Percentiles rank a stretch among this genome's conserved stretches.
Evolutionary conservation across 2,329 filamentous ascomycete genomes (phyloP).

Genomic region (Ascochyta koolunga): DNA sequence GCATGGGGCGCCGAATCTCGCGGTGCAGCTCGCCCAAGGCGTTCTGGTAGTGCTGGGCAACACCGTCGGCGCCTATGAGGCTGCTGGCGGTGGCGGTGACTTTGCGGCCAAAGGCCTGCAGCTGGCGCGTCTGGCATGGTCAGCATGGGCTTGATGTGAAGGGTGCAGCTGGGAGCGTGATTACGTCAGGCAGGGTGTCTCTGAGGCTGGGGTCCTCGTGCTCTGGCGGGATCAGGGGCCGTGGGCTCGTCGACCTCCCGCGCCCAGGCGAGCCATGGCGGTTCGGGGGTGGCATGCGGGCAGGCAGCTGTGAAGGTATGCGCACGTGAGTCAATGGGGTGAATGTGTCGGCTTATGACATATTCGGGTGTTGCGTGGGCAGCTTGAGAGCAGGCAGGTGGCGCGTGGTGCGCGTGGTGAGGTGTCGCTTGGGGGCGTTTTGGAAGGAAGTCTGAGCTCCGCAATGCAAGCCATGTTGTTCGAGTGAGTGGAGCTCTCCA

Average conservation of each 20-base stretch:
- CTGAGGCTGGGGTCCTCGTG: conserved; percentile 41
- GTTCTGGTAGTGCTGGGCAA: conserved; percentile 75
- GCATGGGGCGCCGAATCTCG: conserved; percentile 79
- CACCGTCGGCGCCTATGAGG: conserved; percentile 70
- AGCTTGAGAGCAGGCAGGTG: not conserved
- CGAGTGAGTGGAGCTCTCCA: conserved; percentile 3
- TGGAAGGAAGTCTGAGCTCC: not conserved
- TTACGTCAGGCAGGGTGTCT: conserved; percentile 43
- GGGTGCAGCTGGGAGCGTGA: not conserved
- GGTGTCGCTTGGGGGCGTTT: not conserved
- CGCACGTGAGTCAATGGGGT: not conserved
- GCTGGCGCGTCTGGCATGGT: conserved; percentile 72
- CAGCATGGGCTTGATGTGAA: conserved; percentile 22
- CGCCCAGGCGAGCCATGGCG: conserved; percentile 39
- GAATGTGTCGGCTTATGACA: not conserved
- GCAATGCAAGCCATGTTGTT: not conserved
- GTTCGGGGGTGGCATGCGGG: conserved; percentile 35
- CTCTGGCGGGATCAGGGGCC: conserved; percentile 32
- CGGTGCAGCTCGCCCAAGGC: conserved; percentile 90
- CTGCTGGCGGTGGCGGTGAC: conserved; percentile 92
- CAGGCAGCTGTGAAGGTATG: conserved; percentile 14
- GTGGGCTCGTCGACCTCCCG: conserved; percentile 41
- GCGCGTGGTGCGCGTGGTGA: not conserved
- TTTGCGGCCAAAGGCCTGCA: conserved; percentile 93
- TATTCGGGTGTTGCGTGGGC: not conserved